Base-by-base conservation (phyloP, 2,329 filamentous ascomycete species). In the Lecanosticta acicola region DNA sequence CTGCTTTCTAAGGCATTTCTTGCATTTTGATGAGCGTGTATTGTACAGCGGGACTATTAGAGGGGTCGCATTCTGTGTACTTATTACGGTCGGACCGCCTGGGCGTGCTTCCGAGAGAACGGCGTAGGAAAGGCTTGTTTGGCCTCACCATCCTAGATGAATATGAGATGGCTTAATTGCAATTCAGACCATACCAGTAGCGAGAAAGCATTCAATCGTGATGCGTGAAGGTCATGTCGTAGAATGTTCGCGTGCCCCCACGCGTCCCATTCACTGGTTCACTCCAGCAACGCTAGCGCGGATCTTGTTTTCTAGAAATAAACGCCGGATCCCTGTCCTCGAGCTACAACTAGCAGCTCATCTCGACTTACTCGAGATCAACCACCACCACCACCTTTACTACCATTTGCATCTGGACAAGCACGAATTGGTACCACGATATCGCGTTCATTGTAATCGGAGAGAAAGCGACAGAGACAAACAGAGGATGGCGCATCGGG, bases 401-500 rank as follows among this genome's bases (percentile, higher is more conserved):
- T n/a, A n/a, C n/a, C n/a, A n/a, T n/a, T n/a, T n/a, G n/a, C n/a
- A n/a, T n/a, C n/a, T n/a, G n/a, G n/a, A n/a, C n/a, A n/a, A n/a
- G n/a, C n/a, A n/a, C n/a, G n/a, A n/a, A n/a, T n/a, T n/a, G n/a
- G 24, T 29, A 29, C 24, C 24, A 29, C 24, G 24, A 29, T 11
- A 29, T 29, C 24, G 24, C 24, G 11, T 7, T 29, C 24, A 29
- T 11, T 7, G 24, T 11, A 29, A 5, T 7, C 24, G 5, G 5
- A 7, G 5, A 29, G 24, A 29, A 11, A 29, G 7, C 5, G 24
- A 29, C 24, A 29, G 7, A 29, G 11, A 29, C 5, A 2, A 34
- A 13, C 10, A 32, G 21, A n/a, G 32, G 24, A 63, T 64, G 60
- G 58, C 59, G 18, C 59, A 62, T 37, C 68, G 70, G 41, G 61